Evolutionary conservation across 192 early-diverging fungal genomes (phyloP).

Genomic region (Funneliformis geosporum): DNA sequence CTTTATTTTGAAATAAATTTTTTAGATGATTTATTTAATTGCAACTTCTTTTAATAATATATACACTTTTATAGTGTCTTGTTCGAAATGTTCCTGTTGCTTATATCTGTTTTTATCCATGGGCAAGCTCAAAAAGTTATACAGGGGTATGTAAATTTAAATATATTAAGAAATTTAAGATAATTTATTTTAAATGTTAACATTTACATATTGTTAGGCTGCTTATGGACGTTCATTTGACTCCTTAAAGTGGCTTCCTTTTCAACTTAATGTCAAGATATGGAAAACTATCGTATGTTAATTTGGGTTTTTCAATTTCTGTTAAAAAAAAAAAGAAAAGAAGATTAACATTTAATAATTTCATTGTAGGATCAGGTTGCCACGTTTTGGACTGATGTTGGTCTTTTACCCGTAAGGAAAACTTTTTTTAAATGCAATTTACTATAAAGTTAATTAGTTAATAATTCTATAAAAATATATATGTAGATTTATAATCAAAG

Average conservation of each 20-base stretch:
- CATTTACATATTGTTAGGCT: neutral
- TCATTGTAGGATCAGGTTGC: neutral
- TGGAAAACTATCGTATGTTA: constrained; percentile 13
- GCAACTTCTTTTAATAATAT: neutral
- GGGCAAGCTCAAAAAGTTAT: constrained; percentile 2
- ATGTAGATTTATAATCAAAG: constrained; percentile 20
- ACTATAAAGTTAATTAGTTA: neutral
- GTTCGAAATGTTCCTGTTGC: constrained; percentile 1
- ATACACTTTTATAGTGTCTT: neutral
- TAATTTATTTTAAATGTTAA: neutral
- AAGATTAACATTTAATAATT: neutral
- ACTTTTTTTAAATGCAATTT: neutral
- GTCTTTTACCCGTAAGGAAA: constrained; percentile 9
- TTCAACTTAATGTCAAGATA: constrained; percentile 2
- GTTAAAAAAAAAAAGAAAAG: no score
- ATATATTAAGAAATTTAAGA: neutral
- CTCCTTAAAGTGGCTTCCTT: constrained; percentile 18
- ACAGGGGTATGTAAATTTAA: neutral
- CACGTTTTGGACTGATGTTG: neutral
- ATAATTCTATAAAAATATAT: neutral
- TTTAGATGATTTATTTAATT: neutral
- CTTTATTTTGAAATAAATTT: neutral
- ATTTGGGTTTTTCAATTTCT: no score
- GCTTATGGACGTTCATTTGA: constrained; percentile 13
- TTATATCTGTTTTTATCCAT: constrained; percentile 16